Base-by-base conservation (phyloP, 495 filamentous ascomycete species). In the Aspergillus avenaceus region DNA sequence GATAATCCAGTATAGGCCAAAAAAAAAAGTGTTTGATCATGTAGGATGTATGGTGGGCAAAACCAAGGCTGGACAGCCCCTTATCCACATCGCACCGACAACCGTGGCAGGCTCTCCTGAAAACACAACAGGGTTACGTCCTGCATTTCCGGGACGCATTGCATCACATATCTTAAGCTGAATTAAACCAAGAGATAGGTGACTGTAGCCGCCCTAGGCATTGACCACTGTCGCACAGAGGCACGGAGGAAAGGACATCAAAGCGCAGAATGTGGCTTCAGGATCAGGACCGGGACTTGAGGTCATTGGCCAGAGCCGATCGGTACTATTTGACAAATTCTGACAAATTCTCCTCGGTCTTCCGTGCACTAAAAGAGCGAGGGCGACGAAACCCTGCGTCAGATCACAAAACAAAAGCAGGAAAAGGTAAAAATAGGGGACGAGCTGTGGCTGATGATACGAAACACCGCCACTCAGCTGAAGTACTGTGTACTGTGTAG, bases 171-270 rank as follows among this genome's bases (percentile, higher is more conserved):
- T 21, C 12, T 18, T 21, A 21, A 38, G 34, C n/a, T 9, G 34
- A 18, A 16, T 6, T 38, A 2, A 7, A 8, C 16, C 21, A 49
- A 37, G 25, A 31, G 24, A 23, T n/a, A 8, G 19, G 12, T 6
- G 24, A 21, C 44, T 12, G 29, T 12, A 47, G 16, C 21, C 8
- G 45, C 45, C 45, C 45, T 48, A 32, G 40, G 45, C 45, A 18
- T 48, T 48, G 29, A 34, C 21, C 32, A 48, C 32, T 8, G 45
- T 40, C 24, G 22, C 22, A 47, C 23, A 49, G 16, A 41, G 19
- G 7, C 11, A 8, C 11, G 3, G 32, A 18, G 13, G n/a, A 19
- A 38, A 7, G 14, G 6, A 21, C 18, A 21, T 21, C 14, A 8
- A 19, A 8, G 34, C 16, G 14, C 34, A n/a, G n/a, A n/a, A n/a